These are phyloP conservation scores for Aspergillaceae sp. DNA, from an alignment of 2,329 filamentous ascomycete species.

Conservation along the genomic window DNA sequence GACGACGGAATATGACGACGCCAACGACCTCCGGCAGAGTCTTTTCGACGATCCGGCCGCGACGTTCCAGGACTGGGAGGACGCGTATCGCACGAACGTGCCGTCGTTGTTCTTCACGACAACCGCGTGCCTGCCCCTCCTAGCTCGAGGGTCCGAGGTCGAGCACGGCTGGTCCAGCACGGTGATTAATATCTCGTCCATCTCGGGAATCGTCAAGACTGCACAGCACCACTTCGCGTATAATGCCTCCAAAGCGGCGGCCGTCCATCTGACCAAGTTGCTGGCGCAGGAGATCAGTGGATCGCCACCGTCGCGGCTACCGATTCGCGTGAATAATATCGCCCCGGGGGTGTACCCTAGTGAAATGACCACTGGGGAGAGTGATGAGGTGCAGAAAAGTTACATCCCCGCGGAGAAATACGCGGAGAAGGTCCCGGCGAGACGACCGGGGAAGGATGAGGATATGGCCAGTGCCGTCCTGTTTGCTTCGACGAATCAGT, in stretches of 20 bases:
- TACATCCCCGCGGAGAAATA: conserved; percentile 53
- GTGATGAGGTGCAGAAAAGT: conserved; percentile 55
- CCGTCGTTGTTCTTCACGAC: conserved; percentile 66
- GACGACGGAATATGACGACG: conserved; percentile 45
- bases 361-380: conserved; percentile 55
- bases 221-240: conserved; percentile 70
- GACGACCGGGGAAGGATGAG: conserved; percentile 53
- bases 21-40: conserved; percentile 48
- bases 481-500: conserved; percentile 44
- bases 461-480: conserved; percentile 61
- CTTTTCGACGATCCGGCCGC: conserved; percentile 56
- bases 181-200: conserved; percentile 65
- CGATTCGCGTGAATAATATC: conserved; percentile 57
- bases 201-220: conserved; percentile 64
- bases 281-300: conserved; percentile 58
- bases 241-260: conserved; percentile 67
- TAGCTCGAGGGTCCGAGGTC: conserved; percentile 58
- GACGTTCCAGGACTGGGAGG: conserved; percentile 60
- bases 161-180: conserved; percentile 49
- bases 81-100: conserved; percentile 66
- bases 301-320: conserved; percentile 36
- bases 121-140: conserved; percentile 60
- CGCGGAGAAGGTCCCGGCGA: conserved; percentile 49
- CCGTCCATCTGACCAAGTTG: conserved; percentile 63
- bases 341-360: conserved; percentile 62